Conservation (phyloP, 2,329 filamentous ascomycete species). For the Nigrospora oryzae region DNA sequence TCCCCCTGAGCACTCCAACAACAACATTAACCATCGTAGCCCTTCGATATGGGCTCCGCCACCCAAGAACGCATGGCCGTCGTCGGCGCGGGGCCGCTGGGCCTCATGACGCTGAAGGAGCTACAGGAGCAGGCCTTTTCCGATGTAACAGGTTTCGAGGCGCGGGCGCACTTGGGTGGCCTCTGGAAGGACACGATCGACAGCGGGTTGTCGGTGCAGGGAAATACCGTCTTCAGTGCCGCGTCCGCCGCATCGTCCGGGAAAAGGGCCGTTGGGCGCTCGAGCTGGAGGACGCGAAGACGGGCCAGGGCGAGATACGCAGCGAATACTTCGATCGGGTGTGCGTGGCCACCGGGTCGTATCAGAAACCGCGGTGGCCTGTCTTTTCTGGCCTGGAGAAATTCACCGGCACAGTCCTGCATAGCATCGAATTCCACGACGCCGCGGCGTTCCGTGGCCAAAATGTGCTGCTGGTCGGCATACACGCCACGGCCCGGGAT, state of each 20-base stretch:
- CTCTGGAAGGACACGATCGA: slow-evolving; percentile 5
- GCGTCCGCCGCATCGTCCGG: not conserved
- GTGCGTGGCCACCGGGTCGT: slow-evolving; percentile 2
- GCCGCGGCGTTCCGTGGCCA: slow-evolving; percentile 5
- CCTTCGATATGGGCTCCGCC: no score
- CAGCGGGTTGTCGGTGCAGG: slow-evolving; percentile 3
- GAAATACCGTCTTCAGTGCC: slow-evolving; percentile 3
- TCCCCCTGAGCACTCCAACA: no score
- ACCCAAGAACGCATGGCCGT: slow-evolving; percentile 6
- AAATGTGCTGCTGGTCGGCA: slow-evolving; percentile 6
- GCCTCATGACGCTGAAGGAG: slow-evolving; percentile 8
- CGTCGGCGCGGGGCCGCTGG: slow-evolving; percentile 9
- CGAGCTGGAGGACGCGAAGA: not conserved
- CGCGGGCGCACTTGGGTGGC: slow-evolving; percentile 6
- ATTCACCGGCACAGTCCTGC: slow-evolving; percentile 8
- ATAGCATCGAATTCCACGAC: slow-evolving; percentile 8
- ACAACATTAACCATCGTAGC: no score
- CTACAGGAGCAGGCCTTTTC: slow-evolving; percentile 6
- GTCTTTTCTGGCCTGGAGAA: slow-evolving; percentile 7
- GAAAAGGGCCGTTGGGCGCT: not conserved
- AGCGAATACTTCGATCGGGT: slow-evolving; percentile 1
- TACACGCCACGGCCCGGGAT: slow-evolving; percentile 6
- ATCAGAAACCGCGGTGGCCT: not conserved
- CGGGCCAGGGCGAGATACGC: not conserved
- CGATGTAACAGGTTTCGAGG: slow-evolving; percentile 5